Conservation (phyloP, 768 basidiomycete species). For the Chalciporus chontae region DNA sequence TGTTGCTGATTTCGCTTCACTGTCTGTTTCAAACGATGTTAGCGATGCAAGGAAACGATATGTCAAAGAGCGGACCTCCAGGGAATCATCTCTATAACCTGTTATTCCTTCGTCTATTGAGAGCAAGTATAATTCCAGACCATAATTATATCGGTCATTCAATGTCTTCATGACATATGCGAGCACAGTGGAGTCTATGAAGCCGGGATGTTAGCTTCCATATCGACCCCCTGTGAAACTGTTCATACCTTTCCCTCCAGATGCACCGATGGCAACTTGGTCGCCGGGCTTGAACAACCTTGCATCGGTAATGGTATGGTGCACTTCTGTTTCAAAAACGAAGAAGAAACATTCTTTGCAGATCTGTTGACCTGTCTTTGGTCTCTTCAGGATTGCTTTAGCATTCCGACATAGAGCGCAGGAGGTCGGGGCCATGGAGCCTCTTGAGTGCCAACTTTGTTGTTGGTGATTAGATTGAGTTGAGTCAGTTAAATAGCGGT, state of each 20-base stretch:
- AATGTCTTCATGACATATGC: constrained; percentile 96
- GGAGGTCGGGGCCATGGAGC: constrained; percentile 68
- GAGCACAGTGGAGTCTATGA: constrained; percentile 90
- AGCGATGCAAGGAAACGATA: neutral
- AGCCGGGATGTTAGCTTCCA: no score
- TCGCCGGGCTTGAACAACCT: constrained; percentile 86
- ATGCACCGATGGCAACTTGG: constrained; percentile 94
- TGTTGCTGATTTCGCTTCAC: constrained; percentile 97
- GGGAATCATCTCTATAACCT: constrained; percentile 94
- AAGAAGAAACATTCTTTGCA: constrained; percentile 95
- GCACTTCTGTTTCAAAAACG: constrained; percentile 97
- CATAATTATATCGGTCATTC: constrained; percentile 92
- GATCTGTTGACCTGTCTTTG: constrained; percentile 96
- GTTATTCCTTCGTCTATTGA: constrained; percentile 99
- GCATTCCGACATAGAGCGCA: constrained; percentile 76
- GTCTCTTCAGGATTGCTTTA: constrained; percentile 86
- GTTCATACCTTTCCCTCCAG: constrained; percentile 88
- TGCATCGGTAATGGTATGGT: constrained; percentile 87
- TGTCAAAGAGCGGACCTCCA: constrained; percentile 60
- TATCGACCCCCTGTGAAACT: no score
- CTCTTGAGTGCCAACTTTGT: neutral
- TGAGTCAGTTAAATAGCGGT: neutral
- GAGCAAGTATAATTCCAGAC: constrained; percentile 84
- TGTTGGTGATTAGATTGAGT: neutral
- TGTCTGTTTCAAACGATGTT: constrained; percentile 52